phyloP scores from a whole-genome alignment of 805 yeast species.

The Cyberlindnera subsufficiens region DNA sequence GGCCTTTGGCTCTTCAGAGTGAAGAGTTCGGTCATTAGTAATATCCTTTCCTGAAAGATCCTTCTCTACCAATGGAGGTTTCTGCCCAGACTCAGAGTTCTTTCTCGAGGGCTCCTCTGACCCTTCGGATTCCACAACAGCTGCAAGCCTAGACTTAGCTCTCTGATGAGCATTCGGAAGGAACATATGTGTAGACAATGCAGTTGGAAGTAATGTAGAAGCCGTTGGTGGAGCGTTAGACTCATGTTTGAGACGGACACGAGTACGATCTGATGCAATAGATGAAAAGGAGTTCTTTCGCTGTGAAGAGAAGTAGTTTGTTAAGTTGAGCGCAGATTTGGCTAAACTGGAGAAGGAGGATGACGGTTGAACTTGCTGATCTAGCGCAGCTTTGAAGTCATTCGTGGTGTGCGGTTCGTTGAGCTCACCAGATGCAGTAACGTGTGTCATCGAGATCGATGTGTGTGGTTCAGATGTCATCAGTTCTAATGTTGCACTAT shows the following conservation, averaged over 20 bases:
- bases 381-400: conserved; percentile 16
- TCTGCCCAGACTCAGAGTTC: conserved; percentile 3
- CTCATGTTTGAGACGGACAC: conserved; percentile 31
- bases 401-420: conserved; percentile 14
- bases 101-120: conserved; percentile 9
- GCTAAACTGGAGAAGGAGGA: conserved; percentile 27
- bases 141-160: conserved; percentile 21
- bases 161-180: conserved; percentile 40
- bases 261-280: conserved; percentile 30
- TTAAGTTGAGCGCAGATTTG: conserved; percentile 33
- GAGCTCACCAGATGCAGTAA: conserved; percentile 20
- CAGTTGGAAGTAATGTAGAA: conserved; percentile 51
- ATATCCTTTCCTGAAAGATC: background rate
- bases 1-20: conserved; percentile 1
- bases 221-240: conserved; percentile 61
- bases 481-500: conserved; percentile 19
- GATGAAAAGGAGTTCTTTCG: conserved; percentile 30
- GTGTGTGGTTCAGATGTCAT: conserved; percentile 23
- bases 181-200: conserved; percentile 56
- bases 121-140: conserved; percentile 19
- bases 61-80: background rate
- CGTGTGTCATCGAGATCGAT: conserved; percentile 22
- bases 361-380: conserved; percentile 10
- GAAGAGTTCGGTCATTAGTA: conserved; percentile 1
- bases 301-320: conserved; percentile 33